Conservation (phyloP, 768 basidiomycete species). For the Boletus rubescentipes region DNA sequence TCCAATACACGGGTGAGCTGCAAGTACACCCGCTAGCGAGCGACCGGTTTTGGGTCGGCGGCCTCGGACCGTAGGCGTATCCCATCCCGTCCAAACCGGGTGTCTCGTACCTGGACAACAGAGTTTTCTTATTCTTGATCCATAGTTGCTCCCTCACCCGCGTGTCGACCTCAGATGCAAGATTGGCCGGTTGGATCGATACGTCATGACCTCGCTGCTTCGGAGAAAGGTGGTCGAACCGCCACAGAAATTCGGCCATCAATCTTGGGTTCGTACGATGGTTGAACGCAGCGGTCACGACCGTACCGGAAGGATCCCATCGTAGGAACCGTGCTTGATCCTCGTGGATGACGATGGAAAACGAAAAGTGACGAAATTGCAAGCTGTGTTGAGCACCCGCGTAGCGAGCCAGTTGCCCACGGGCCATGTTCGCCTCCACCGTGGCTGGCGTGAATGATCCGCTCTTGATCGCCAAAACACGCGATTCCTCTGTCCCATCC, state of each 20-base stretch:
- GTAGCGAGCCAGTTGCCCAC: too few relatives aligned
- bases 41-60: neutral
- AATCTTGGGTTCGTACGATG: neutral
- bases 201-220: too few relatives aligned
- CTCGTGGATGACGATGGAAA: too few relatives aligned
- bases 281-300: neutral
- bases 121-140: neutral
- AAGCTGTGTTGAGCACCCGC: too few relatives aligned
- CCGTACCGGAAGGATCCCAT: slow-evolving; percentile 31
- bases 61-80: neutral
- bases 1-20: neutral
- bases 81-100: neutral
- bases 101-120: neutral
- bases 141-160: neutral
- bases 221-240: neutral
- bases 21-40: slow-evolving; percentile 1
- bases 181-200: too few relatives aligned
- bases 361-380: too few relatives aligned
- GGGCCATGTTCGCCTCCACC: too few relatives aligned
- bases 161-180: neutral
- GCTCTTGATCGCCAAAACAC: neutral
- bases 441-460: too few relatives aligned
- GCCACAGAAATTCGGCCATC: neutral
- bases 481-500: neutral
- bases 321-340: too few relatives aligned